These are phyloP conservation scores for Arthrobotrys sphaeroides DNA, from an alignment of 2,329 filamentous ascomycete species.

Conservation along the genomic window DNA sequence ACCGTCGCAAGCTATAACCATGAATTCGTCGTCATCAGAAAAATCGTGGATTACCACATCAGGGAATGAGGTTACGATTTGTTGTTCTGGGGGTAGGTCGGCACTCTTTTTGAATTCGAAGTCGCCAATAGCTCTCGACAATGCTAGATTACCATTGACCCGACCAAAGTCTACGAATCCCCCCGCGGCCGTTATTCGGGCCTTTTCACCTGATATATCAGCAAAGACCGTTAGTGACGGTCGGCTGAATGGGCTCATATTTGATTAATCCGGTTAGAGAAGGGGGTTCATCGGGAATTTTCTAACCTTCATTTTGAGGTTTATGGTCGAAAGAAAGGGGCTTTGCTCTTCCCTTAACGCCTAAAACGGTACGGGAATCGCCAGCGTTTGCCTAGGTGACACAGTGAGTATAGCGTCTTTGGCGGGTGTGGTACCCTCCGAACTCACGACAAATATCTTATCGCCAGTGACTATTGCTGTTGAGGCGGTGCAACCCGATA, in stretches of 20 bases:
- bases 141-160: constrained; percentile 95
- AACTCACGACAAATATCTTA: constrained; percentile 92
- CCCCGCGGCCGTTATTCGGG: constrained; percentile 91
- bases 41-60: constrained; percentile 93
- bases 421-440: constrained; percentile 6
- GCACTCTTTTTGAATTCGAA: constrained; percentile 99
- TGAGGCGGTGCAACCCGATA: constrained; percentile 96
- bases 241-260: background rate
- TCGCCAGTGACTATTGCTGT: constrained; percentile 87
- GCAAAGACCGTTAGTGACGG: background rate
- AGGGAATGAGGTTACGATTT: constrained; percentile 96
- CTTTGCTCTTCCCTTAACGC: constrained; percentile 96
- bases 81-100: constrained; percentile 94
- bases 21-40: constrained; percentile 91
- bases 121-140: constrained; percentile 96
- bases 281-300: background rate
- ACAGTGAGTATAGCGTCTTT: background rate
- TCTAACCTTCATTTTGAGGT: constrained; percentile 90
- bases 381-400: constrained; percentile 84
- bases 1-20: constrained; percentile 94
- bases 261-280: background rate
- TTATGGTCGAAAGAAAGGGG: constrained; percentile 99
- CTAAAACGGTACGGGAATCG: constrained; percentile 92
- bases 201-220: constrained; percentile 78
- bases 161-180: constrained; percentile 98